Evolutionary conservation across 2,329 filamentous ascomycete genomes (phyloP).

Genomic region (Penicillium capsulatum): DNA sequence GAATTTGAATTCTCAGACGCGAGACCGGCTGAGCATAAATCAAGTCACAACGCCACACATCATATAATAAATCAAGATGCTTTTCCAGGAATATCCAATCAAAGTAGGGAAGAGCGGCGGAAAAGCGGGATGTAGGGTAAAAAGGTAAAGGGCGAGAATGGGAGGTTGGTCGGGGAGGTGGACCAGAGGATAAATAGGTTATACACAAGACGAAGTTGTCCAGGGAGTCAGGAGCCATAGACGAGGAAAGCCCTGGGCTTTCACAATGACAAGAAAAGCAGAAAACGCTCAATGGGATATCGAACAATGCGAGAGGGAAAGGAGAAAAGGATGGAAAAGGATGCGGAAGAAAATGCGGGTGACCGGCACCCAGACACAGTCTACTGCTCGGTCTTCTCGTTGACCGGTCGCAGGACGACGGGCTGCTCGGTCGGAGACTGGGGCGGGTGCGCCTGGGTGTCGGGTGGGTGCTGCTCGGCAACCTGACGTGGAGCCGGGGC

Average conservation of each 20-base stretch:
- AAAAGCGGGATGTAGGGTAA: too few species aligned
- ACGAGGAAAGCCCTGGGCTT: constrained; percentile 24
- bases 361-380: background rate
- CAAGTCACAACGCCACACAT: too few species aligned
- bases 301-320: constrained; percentile 18
- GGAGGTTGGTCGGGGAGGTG: constrained; percentile 1
- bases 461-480: constrained; percentile 24
- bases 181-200: background rate
- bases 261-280: constrained; percentile 10
- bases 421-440: constrained; percentile 11
- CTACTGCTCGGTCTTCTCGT: constrained; percentile 22
- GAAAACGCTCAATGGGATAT: constrained; percentile 29
- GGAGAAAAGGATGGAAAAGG: constrained; percentile 8
- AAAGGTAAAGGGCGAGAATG: constrained; percentile 1
- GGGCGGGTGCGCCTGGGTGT: constrained; percentile 6
- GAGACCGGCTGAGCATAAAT: too few species aligned
- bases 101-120: too few species aligned
- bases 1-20: too few species aligned
- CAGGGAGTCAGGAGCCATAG: constrained; percentile 6
- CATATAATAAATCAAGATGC: too few species aligned
- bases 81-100: too few species aligned
- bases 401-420: constrained; percentile 13
- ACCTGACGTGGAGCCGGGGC: constrained; percentile 29
- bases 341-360: constrained; percentile 9
- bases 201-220: background rate